Evolutionary conservation across 805 yeast species (phyloP), one percentile per base, ranked within the genome.

Genomic region (Yamadazyma akitaensis): DNA sequence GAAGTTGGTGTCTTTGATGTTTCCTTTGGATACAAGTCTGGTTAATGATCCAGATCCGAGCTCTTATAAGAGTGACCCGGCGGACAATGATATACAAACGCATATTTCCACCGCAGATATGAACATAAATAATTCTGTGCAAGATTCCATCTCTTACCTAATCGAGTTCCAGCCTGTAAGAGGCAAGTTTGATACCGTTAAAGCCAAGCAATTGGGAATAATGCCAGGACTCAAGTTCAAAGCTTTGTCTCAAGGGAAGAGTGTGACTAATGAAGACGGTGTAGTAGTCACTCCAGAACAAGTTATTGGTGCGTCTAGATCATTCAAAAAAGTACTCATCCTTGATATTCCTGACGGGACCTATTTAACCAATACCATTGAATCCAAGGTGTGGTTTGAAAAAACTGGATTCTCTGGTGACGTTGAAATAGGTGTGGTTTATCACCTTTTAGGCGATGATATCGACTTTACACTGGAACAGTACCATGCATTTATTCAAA

Each of bases 361-460:
- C 0, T 85, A 83, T 56, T 55, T 67, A 35, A 41, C 55, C 1
- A 64, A 61, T 44, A 62, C 73, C 12, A 37, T 70, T 10, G 42
- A 40, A 9, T 54, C 56, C 32, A 48, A 51, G 1, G 50, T 54
- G 25, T 68, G 73, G 72, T 59, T 60, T 80, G 13, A 53, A 51
- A 16, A 61, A 49, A 58, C 50, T 43, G 57, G 63, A 6, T 17
- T 24, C 5, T 51, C 55, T 16, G 64, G 64, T 4, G 56, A 65
- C 5, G 72, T 69, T 37, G 66, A 71, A 2, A 66, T 76, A 17
- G 77, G 80, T 1, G 61, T 77, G 1, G 85, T 90, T 1, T 90
- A 88, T 61, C 96, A 88, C 63, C 79, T 88, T 47, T 65, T 94
- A 24, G 94, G 86, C n/a, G 78, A 73, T 5, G 77, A 73, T 1